These are phyloP conservation scores for Thraustochytrium striatum DNA, from an alignment of 352 stramenopile genomes.

Conservation along the genomic window DNA sequence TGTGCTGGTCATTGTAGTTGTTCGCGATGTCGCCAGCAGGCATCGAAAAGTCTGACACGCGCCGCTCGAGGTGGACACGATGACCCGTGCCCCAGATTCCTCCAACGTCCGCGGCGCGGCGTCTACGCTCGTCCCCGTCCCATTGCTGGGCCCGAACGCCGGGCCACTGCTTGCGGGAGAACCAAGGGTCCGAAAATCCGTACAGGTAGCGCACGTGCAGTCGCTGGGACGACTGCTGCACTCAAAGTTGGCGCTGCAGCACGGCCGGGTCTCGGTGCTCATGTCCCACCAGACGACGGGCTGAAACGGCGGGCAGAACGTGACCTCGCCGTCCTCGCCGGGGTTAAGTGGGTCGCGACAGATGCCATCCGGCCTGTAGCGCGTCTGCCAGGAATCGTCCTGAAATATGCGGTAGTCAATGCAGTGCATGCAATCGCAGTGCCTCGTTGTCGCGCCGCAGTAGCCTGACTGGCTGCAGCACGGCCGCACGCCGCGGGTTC, in stretches of 20 bases:
- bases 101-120: background rate
- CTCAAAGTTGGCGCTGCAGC: slow-evolving; percentile 38
- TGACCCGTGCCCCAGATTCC: slow-evolving; percentile 30
- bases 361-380: slow-evolving; percentile 23
- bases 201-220: slow-evolving; percentile 39
- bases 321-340: background rate
- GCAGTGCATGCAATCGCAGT: slow-evolving; percentile 41
- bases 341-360: slow-evolving; percentile 23
- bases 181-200: slow-evolving; percentile 31
- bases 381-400: background rate
- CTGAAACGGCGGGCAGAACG: slow-evolving; percentile 13
- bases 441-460: background rate
- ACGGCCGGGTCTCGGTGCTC: slow-evolving; percentile 24
- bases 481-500: slow-evolving; percentile 20
- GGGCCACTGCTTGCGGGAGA: background rate
- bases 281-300: slow-evolving; percentile 35
- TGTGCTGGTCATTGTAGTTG: slow-evolving; percentile 24
- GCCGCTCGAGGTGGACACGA: background rate
- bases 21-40: background rate
- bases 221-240: slow-evolving; percentile 16
- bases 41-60: background rate
- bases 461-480: slow-evolving; percentile 48
- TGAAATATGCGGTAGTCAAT: slow-evolving; percentile 40
- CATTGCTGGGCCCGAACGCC: background rate
- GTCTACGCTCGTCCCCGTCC: background rate